Conservation (phyloP, 2,329 filamentous ascomycete genomes). For the Alternaria hordeiaustralica region DNA sequence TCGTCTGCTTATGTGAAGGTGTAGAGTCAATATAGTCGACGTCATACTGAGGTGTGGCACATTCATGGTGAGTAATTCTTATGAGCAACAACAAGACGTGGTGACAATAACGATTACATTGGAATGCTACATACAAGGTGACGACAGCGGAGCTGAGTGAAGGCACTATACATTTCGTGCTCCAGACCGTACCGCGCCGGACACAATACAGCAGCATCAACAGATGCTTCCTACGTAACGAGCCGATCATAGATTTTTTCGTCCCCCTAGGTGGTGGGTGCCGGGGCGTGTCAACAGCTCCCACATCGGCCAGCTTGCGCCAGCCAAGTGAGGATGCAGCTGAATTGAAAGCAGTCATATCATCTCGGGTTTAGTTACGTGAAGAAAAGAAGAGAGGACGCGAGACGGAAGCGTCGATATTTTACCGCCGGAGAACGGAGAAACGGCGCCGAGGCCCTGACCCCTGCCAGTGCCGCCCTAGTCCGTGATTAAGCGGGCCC, state of each 20-base stretch:
- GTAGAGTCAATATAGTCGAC: background rate
- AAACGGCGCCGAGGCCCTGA: constrained; percentile 10
- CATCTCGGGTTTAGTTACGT: constrained; percentile 80
- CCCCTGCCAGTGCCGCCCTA: constrained; percentile 8
- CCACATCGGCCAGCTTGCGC: constrained; percentile 56
- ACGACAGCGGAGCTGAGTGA: background rate
- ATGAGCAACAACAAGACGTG: background rate
- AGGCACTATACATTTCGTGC: background rate
- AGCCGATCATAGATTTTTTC: constrained; percentile 55
- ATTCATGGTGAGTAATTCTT: background rate
- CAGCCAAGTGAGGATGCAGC: constrained; percentile 60
- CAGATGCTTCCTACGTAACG: constrained; percentile 37
- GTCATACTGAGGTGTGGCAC: background rate
- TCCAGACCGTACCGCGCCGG: background rate
- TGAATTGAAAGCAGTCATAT: constrained; percentile 70
- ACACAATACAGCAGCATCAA: background rate
- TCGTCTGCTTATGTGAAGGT: background rate
- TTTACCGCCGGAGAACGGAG: constrained; percentile 29
- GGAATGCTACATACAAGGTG: constrained; percentile 19
- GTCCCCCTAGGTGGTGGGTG: constrained; percentile 56
- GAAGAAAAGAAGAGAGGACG: constrained; percentile 53
- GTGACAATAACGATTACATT: constrained; percentile 1
- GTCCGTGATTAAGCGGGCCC: constrained; percentile 26
- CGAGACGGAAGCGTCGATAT: constrained; percentile 22
- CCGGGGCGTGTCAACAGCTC: constrained; percentile 58